Base-by-base conservation (phyloP, 140 eudicot species). In the Stevia rebaudiana region DNA sequence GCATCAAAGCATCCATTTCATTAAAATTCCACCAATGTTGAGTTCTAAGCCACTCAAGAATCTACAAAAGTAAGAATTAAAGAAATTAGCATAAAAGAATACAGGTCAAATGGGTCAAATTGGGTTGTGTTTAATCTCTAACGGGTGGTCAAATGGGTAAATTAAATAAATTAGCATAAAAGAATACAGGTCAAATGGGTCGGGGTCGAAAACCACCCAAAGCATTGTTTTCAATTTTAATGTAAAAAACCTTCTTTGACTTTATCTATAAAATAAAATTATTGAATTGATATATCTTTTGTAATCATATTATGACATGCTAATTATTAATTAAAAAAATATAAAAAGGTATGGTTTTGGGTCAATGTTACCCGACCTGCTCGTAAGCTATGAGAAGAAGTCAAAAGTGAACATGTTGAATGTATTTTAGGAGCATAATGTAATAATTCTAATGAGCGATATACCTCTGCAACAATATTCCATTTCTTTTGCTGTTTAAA, bases 21-120 rank as follows among this genome's bases (percentile, higher is more conserved):
- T 85, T 88, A 58, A 88, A 87, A 76, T 81, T 85, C 98, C 98
- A 92, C 96, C 98, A 92, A 63, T 92, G 89, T 63, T 92, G 95
- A 63, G 94, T 85, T 50, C 84, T 82, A 49, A 92, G 94, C 98
- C 98, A 92, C 74, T 92, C 98, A 59, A 92, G 95, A 61, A 88
- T 75, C 98, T 92, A 52, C 39, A 57, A 72, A 11, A 63, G 60
- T 39, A 44, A 43, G 1, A n/a, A n/a, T n/a, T n/a, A n/a, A n/a
- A n/a, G n/a, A n/a, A n/a, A n/a, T n/a, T n/a, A n/a, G n/a, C n/a
- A n/a, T n/a, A n/a, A n/a, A n/a, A n/a, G n/a, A n/a, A n/a, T n/a
- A n/a, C n/a, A n/a, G n/a, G n/a, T n/a, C n/a, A n/a, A 43, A 25
- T 28, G 19, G 30, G 21, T 28, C 15, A 30, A 61, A 18, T 39